Evolutionary conservation across 1,139 yeast species (phyloP).

Genomic region (Hyphopichia fennica): DNA sequence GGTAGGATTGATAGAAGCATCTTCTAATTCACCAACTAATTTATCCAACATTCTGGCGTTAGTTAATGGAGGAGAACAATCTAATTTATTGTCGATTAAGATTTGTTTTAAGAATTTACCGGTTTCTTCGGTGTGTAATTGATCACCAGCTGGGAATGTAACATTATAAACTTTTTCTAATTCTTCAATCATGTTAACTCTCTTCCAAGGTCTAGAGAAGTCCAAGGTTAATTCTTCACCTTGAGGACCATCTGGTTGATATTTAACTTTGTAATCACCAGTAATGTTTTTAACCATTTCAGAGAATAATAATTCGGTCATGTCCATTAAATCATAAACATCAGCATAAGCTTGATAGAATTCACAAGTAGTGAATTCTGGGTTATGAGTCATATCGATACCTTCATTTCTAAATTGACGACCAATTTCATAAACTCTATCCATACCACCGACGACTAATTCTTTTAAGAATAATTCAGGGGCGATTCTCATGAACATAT

Average conservation of each 20-base stretch:
- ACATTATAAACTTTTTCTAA: slow-evolving; percentile 83
- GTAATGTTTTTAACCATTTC: slow-evolving; percentile 97
- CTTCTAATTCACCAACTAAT: slow-evolving; percentile 94
- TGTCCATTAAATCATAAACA: slow-evolving; percentile 93
- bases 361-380: slow-evolving; percentile 97
- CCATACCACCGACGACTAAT: slow-evolving; percentile 97
- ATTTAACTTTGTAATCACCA: slow-evolving; percentile 80
- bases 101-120: slow-evolving; percentile 84
- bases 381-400: slow-evolving; percentile 96
- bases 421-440: slow-evolving; percentile 97
- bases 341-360: slow-evolving; percentile 95
- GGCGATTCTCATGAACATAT: slow-evolving; percentile 97
- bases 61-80: slow-evolving; percentile 94
- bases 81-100: slow-evolving; percentile 77
- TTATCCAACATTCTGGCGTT: slow-evolving; percentile 99
- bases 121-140: slow-evolving; percentile 91
- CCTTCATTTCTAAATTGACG: slow-evolving; percentile 99
- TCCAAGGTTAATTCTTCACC: slow-evolving; percentile 78
- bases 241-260: slow-evolving; percentile 91
- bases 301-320: slow-evolving; percentile 89
- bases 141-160: slow-evolving; percentile 93
- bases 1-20: slow-evolving; percentile 92
- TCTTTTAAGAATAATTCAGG: slow-evolving; percentile 97
- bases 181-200: slow-evolving; percentile 95
- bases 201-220: slow-evolving; percentile 97